Conservation (phyloP, 192 early-diverging fungal species). For the Gonapodya prolifera region DNA sequence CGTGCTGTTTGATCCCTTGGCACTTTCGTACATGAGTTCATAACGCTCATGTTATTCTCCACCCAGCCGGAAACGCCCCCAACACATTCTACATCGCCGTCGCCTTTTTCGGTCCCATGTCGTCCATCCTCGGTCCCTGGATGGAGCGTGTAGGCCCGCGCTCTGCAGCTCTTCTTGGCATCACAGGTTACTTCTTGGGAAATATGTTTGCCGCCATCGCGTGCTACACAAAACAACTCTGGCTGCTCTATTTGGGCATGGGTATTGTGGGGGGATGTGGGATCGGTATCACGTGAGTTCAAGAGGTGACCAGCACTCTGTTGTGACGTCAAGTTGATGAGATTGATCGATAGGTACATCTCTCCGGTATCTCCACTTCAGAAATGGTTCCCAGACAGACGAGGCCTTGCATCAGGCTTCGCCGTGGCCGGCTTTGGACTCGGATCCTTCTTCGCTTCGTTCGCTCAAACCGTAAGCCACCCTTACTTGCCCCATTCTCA, state of each 20-base stretch:
- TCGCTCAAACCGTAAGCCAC: not conserved
- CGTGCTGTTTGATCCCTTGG: too few relatives aligned
- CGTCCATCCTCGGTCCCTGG: slow-evolving; percentile 24
- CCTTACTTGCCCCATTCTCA: not conserved
- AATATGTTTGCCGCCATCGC: slow-evolving; percentile 43
- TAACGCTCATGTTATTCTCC: too few relatives aligned
- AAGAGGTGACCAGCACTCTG: not conserved
- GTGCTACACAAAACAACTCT: slow-evolving; percentile 33
- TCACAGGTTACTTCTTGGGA: slow-evolving; percentile 31
- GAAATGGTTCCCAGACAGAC: slow-evolving; percentile 6
- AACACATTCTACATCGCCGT: too few relatives aligned
- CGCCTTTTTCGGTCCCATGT: slow-evolving; percentile 38
- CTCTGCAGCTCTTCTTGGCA: slow-evolving; percentile 30
- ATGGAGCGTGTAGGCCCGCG: not conserved
- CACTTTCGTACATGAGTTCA: too few relatives aligned
- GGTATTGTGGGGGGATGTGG: slow-evolving; percentile 48
- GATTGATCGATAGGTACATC: slow-evolving; percentile 25
- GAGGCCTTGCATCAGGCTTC: slow-evolving; percentile 2
- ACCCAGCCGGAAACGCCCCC: slow-evolving; percentile 26
- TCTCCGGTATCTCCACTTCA: slow-evolving; percentile 28
- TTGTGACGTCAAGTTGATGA: not conserved
- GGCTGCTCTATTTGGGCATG: slow-evolving; percentile 49
- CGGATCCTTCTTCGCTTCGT: not conserved
- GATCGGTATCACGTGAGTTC: slow-evolving; percentile 45
- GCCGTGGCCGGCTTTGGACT: slow-evolving; percentile 2